phyloP scores from a whole-genome alignment of 2,329 filamentous ascomycete genomes.

The Phialophora verrucosa region DNA sequence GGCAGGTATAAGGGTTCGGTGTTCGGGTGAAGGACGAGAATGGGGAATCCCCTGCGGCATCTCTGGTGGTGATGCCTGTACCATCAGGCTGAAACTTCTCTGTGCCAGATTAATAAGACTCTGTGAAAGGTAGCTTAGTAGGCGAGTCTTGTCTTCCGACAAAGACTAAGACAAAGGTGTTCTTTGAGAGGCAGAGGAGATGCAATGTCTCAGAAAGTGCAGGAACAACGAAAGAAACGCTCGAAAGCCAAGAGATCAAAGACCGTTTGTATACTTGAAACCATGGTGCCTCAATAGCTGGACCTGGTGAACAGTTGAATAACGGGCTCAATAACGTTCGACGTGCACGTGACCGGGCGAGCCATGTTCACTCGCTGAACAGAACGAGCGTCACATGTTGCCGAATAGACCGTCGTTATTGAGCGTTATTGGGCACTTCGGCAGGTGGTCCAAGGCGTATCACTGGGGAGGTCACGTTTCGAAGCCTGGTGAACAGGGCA shows the following conservation, averaged over 20 bases:
- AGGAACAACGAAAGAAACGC: conserved; percentile 8
- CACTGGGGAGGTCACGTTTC: background rate
- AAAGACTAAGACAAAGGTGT: conserved; percentile 8
- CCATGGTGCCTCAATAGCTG: conserved; percentile 19
- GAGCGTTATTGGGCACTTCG: background rate
- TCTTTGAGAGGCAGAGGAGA: background rate
- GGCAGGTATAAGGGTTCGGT: background rate
- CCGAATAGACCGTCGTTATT: conserved; percentile 11
- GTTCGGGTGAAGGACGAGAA: background rate
- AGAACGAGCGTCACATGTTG: background rate
- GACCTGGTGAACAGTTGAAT: conserved; percentile 12
- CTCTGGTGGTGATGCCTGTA: background rate
- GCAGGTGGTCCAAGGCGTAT: conserved; percentile 3
- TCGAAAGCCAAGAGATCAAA: conserved; percentile 7
- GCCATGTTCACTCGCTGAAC: background rate
- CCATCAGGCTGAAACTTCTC: background rate
- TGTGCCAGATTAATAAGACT: conserved; percentile 12
- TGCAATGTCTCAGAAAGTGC: background rate
- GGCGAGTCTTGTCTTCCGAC: background rate
- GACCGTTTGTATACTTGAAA: conserved; percentile 7
- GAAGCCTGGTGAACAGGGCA: background rate
- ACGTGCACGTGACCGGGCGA: conserved; percentile 4
- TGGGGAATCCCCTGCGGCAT: background rate
- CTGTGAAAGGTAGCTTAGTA: conserved; percentile 4
- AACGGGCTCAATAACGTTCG: conserved; percentile 19